Evolutionary conservation across 176 grass and related monocot species (phyloP).

Genomic region (Puya raimondii): DNA sequence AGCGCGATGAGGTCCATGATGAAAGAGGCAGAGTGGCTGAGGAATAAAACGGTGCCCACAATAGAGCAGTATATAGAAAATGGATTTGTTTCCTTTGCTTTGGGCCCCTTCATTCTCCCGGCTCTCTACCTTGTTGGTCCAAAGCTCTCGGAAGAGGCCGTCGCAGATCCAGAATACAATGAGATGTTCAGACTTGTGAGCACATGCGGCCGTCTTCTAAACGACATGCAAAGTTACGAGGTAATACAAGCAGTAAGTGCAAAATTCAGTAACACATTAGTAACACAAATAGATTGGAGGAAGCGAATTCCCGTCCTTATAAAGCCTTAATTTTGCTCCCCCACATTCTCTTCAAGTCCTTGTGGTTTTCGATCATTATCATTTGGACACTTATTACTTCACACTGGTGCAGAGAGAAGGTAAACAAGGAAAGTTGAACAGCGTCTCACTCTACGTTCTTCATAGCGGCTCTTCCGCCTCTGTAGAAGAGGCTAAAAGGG

Average conservation of each 20-base stretch:
- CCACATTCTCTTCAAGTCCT: neutral
- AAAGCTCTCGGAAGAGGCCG: conserved; percentile 20
- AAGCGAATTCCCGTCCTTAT: neutral
- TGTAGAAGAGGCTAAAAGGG: conserved; percentile 5
- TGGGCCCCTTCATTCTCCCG: conserved; percentile 54
- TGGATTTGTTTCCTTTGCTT: conserved; percentile 35
- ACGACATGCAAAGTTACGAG: conserved; percentile 43
- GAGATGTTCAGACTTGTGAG: conserved; percentile 45
- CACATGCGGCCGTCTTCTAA: conserved; percentile 56
- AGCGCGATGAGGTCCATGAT: conserved; percentile 50
- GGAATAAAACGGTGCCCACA: conserved; percentile 29
- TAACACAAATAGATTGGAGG: neutral
- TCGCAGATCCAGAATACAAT: conserved; percentile 35
- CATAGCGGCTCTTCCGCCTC: neutral
- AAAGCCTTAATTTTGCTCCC: neutral
- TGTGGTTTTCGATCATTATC: neutral
- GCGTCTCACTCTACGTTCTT: neutral
- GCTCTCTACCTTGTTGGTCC: conserved; percentile 48
- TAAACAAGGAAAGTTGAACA: conserved; percentile 10
- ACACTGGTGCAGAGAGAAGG: conserved; percentile 16
- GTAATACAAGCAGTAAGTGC: conserved; percentile 16
- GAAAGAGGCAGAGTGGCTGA: conserved; percentile 43
- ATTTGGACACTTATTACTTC: neutral
- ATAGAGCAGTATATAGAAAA: conserved; percentile 49
- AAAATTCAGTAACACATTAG: neutral